phyloP scores from a whole-genome alignment of 139 green algal genomes.

The Chlamydomonas sp. region DNA sequence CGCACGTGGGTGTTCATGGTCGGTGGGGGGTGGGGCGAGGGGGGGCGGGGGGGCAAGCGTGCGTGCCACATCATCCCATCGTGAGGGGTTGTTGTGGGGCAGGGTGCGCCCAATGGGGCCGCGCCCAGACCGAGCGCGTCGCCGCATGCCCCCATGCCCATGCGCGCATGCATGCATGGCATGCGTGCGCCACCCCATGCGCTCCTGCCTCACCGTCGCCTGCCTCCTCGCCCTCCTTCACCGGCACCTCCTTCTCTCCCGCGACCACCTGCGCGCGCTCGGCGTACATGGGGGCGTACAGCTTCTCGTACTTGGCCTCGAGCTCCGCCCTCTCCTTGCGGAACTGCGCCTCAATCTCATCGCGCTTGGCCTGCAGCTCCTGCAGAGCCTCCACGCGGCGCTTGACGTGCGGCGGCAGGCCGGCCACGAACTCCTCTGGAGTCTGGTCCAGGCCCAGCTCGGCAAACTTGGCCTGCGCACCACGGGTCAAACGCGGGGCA shows the following conservation, averaged over 20 bases:
- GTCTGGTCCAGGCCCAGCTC: constrained; percentile 31
- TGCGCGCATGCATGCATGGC: background rate
- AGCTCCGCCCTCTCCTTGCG: constrained; percentile 57
- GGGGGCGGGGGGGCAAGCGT: too few relatives aligned
- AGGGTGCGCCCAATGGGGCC: too few relatives aligned
- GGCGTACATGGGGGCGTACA: constrained; percentile 73
- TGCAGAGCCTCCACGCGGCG: constrained; percentile 37
- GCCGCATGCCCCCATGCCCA: too few relatives aligned
- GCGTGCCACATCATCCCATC: too few relatives aligned
- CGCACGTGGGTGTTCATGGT: too few relatives aligned
- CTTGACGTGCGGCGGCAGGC: constrained; percentile 38
- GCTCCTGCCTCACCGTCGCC: background rate
- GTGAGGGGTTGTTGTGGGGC: too few relatives aligned
- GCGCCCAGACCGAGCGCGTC: too few relatives aligned
- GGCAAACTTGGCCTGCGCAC: constrained; percentile 27
- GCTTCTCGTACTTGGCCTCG: constrained; percentile 66
- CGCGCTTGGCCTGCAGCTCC: constrained; percentile 58
- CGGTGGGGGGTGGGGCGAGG: too few relatives aligned
- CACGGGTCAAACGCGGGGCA: too few relatives aligned
- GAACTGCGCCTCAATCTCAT: constrained; percentile 65
- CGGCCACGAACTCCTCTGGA: constrained; percentile 42
- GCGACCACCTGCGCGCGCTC: constrained; percentile 60
- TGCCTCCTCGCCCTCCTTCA: constrained; percentile 33
- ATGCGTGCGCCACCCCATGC: background rate
- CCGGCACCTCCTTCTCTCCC: constrained; percentile 50